A percentile compares a stretch with the other conserved stretches of the same genome.
Conservation (phyloP, 208 protist genomes). For the Crithidia brevicula region DNA sequence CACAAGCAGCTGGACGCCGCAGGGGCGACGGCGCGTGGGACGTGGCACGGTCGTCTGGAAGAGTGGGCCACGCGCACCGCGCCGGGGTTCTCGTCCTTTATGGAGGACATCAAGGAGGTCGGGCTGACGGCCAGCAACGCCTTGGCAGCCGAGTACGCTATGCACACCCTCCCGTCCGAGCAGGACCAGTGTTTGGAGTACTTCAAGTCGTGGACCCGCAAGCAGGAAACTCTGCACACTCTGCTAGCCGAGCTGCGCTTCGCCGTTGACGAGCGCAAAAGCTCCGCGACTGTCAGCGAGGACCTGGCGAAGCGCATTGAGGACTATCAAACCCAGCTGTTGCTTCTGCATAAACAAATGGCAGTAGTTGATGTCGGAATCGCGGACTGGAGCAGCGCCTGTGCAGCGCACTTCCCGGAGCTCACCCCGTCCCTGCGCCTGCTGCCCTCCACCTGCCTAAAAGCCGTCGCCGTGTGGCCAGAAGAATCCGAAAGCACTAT, state of each 20-base stretch:
- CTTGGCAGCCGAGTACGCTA: conserved; percentile 62
- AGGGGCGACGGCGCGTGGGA: conserved; percentile 28
- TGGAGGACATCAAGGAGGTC: conserved; percentile 59
- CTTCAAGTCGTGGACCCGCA: conserved; percentile 46
- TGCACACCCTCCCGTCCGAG: conserved; percentile 31
- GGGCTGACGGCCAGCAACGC: conserved; percentile 68
- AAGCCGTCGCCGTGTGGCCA: conserved; percentile 24
- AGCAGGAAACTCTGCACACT: conserved; percentile 45
- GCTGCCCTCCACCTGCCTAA: conserved; percentile 53
- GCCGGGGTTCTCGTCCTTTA: conserved; percentile 29
- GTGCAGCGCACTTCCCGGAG: conserved; percentile 59
- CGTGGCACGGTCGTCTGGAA: conserved; percentile 42
- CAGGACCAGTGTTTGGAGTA: conserved; percentile 56
- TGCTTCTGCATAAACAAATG: conserved; percentile 41
- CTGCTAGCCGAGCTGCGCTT: conserved; percentile 53
- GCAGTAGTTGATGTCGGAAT: conserved; percentile 51
- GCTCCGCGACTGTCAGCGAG: not conserved
- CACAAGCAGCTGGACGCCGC: conserved; percentile 50
- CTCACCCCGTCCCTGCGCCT: conserved; percentile 33
- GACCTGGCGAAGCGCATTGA: conserved; percentile 25
- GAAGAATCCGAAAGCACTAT: not conserved
- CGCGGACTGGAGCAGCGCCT: conserved; percentile 55
- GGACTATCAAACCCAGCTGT: conserved; percentile 33
- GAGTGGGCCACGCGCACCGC: conserved; percentile 34
- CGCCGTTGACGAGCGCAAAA: conserved; percentile 12